Evolutionary conservation across 116 monocot genomes (phyloP).

Genomic region (Trichopus zeylanicus): DNA sequence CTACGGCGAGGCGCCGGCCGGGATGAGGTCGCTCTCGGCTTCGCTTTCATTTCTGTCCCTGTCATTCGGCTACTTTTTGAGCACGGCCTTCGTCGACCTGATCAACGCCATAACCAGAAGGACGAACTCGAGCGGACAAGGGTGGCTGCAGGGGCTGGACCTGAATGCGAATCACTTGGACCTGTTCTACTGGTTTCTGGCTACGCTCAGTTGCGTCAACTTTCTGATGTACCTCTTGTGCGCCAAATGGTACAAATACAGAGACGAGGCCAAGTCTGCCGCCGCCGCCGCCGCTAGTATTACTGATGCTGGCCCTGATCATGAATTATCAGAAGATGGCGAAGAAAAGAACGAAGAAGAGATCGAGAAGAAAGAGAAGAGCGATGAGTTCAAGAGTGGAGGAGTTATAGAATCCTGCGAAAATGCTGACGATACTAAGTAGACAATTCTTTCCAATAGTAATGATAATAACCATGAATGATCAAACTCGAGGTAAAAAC

Average conservation of each 20-base stretch:
- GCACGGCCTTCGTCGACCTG: constrained; percentile 13
- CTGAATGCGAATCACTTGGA: constrained; percentile 16
- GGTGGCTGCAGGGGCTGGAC: constrained; percentile 17
- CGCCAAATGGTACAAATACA: constrained; percentile 21
- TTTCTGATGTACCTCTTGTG: constrained; percentile 19
- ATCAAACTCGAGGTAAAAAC: too few relatives aligned
- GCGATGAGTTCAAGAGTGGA: too few relatives aligned
- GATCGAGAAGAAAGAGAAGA: too few relatives aligned
- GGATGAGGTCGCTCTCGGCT: constrained; percentile 18
- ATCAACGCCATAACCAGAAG: constrained; percentile 9
- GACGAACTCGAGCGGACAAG: background rate
- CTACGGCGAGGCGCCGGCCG: constrained; percentile 16
- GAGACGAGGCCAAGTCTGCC: background rate
- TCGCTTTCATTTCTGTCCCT: constrained; percentile 14
- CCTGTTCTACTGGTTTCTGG: constrained; percentile 22
- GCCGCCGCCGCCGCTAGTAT: background rate
- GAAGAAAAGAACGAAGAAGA: too few relatives aligned
- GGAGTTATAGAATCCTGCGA: too few relatives aligned
- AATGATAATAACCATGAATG: too few relatives aligned
- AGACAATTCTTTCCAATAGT: too few relatives aligned
- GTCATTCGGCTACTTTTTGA: constrained; percentile 17
- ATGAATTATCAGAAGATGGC: too few relatives aligned
- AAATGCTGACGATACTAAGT: too few relatives aligned
- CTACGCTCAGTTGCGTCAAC: constrained; percentile 11
- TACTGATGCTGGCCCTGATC: too few relatives aligned